Percentiles rank a stretch among this genome's conserved stretches.
These are phyloP conservation scores for Penicillium polonicum DNA, from an alignment of 2,329 filamentous ascomycete species.

Conservation along the genomic window DNA sequence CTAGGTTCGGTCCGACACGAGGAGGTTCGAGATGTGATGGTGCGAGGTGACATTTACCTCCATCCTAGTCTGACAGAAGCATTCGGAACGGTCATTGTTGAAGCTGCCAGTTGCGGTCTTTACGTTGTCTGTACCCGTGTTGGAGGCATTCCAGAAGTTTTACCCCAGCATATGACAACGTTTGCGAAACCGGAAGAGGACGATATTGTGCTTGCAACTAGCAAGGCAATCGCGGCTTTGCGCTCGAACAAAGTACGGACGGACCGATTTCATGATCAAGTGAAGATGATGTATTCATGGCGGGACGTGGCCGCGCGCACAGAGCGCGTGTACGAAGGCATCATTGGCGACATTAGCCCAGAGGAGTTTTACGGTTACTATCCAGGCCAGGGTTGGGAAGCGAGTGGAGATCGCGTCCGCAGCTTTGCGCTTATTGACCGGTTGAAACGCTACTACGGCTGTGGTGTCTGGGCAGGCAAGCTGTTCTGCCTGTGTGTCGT, in stretches of 20 bases:
- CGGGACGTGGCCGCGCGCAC: conserved; percentile 91
- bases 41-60: conserved; percentile 92
- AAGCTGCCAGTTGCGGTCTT: conserved; percentile 90
- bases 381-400: conserved; percentile 66
- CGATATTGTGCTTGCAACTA: conserved; percentile 85
- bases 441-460: conserved; percentile 94
- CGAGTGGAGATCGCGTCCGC: conserved; percentile 68
- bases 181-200: conserved; percentile 97
- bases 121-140: conserved; percentile 97
- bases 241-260: conserved; percentile 84
- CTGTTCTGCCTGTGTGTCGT: conserved; percentile 93
- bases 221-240: conserved; percentile 81
- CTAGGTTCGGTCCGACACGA: conserved; percentile 91
- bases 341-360: conserved; percentile 80
- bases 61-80: conserved; percentile 94
- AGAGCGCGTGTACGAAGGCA: conserved; percentile 91
- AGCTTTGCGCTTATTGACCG: conserved; percentile 93
- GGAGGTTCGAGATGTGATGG: conserved; percentile 96
- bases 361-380: conserved; percentile 86
- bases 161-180: conserved; percentile 94
- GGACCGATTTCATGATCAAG: conserved; percentile 92
- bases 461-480: conserved; percentile 97
- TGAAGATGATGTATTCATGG: conserved; percentile 99
- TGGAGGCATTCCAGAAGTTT: conserved; percentile 92
- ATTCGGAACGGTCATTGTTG: conserved; percentile 96